phyloP scores from a whole-genome alignment of 192 early-diverging fungal genomes.

The Gamsiella multidivaricata region DNA sequence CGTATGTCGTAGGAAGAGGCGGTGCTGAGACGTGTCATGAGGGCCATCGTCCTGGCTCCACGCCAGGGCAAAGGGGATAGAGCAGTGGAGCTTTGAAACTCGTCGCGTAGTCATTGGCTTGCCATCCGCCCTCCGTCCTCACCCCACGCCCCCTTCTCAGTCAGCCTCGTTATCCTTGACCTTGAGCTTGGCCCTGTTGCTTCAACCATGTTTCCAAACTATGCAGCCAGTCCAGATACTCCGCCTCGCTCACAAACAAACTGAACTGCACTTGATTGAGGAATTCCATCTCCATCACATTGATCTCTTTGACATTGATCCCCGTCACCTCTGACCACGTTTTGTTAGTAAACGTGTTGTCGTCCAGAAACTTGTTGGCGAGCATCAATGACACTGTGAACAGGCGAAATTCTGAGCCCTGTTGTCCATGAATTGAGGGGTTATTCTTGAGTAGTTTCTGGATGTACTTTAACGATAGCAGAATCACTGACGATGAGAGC shows the following conservation, averaged over 20 bases:
- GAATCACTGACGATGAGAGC: constrained; percentile 68
- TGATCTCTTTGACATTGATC: constrained; percentile 81
- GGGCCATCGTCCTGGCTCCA: too few relatives aligned
- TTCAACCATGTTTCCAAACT: constrained; percentile 47
- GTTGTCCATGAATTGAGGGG: constrained; percentile 65
- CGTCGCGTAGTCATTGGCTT: not conserved
- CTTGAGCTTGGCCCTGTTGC: constrained; percentile 36
- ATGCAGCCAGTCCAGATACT: constrained; percentile 78
- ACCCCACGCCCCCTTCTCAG: not conserved
- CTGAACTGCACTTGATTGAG: constrained; percentile 78
- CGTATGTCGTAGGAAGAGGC: too few relatives aligned
- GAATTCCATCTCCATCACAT: constrained; percentile 89
- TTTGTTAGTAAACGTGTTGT: constrained; percentile 90
- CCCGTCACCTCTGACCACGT: constrained; percentile 88
- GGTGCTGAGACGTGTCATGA: too few relatives aligned
- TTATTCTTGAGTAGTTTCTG: constrained; percentile 64
- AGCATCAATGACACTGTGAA: constrained; percentile 86
- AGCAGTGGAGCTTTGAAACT: too few relatives aligned
- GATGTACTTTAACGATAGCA: constrained; percentile 74
- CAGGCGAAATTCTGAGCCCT: constrained; percentile 83
- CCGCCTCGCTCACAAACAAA: constrained; percentile 72
- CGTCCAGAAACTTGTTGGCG: constrained; percentile 86
- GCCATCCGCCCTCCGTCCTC: not conserved
- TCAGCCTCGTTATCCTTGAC: constrained; percentile 1
- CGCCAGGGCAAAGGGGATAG: too few relatives aligned